These are phyloP conservation scores for Diaporthe eres DNA, from an alignment of 2,329 filamentous ascomycete species.

Conservation along the genomic window DNA sequence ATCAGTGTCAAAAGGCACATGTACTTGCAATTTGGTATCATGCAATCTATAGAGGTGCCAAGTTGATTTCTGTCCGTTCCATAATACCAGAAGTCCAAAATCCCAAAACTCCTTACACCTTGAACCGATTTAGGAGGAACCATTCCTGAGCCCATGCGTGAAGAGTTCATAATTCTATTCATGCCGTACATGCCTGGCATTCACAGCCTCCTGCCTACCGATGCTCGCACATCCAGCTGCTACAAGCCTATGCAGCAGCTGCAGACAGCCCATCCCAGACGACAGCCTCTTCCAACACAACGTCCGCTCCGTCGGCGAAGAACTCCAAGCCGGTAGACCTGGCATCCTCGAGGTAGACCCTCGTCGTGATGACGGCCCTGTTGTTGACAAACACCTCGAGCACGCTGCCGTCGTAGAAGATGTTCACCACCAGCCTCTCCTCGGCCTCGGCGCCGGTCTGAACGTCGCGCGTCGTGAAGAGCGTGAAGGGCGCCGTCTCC, in stretches of 20 bases:
- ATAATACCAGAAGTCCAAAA: neutral
- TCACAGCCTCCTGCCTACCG: neutral
- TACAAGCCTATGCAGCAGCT: neutral
- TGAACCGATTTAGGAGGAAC: neutral
- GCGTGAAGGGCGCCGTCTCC: slow-evolving; percentile 58
- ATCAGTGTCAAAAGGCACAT: neutral
- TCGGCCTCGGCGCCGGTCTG: slow-evolving; percentile 44
- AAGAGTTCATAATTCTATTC: neutral
- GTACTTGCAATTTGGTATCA: neutral
- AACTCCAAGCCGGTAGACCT: slow-evolving; percentile 46
- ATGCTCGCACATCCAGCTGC: neutral
- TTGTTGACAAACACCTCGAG: slow-evolving; percentile 62
- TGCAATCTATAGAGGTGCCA: slow-evolving; percentile 19
- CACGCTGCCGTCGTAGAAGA: slow-evolving; percentile 58
- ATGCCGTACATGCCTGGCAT: neutral
- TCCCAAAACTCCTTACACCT: slow-evolving; percentile 4
- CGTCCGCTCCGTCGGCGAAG: slow-evolving; percentile 43
- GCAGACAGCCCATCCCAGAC: slow-evolving; percentile 33
- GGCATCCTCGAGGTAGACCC: slow-evolving; percentile 49
- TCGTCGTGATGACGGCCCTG: slow-evolving; percentile 57
- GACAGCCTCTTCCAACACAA: slow-evolving; percentile 23
- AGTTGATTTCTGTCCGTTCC: neutral
- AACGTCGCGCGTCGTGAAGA: slow-evolving; percentile 54
- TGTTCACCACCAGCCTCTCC: slow-evolving; percentile 56
- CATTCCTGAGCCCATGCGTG: too few relatives aligned